Evolutionary conservation across 2,329 filamentous ascomycete genomes (phyloP), one percentile per base, ranked within the genome.

Genomic region (Byssothecium circinans): DNA sequence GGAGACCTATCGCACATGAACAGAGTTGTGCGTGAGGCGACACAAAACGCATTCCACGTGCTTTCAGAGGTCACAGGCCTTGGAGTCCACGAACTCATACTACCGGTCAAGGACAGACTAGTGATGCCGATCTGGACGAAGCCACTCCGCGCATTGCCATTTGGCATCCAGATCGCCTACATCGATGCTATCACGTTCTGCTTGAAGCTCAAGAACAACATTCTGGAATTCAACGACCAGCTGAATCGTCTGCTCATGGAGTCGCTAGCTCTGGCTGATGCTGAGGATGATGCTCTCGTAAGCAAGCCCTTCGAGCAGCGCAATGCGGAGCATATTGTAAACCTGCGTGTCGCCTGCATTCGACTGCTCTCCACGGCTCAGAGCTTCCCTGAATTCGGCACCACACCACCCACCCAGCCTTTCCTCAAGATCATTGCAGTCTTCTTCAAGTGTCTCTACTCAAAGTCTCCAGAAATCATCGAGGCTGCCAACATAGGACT

Each of bases 131-230:
- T 99, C 39, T 99, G 94, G 75, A 89, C 89, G 57, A 99, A 99
- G 69, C 94, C 94, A 12, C 74, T 99, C 17, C 83, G 94, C 52
- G 95, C 94, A 0, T 76, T 99, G 52, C 94, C 94, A 0, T 99
- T 99, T 65, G 81, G 89, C 4, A 92, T 90, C 2, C 95, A 99
- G 74, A 99, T 99, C 58, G 95, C 94, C 3, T 97, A 95, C 65
- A 96, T 99, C 58, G 95, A 99, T 68, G 94, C 94, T 1, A 91
- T 99, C 65, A 96, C 90, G 0, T 99, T 95, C 71, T 95, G 95
- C 65, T 82, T 99, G 75, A 86, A 87, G 47, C 79, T 99, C 40
- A 92, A 95, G 68, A 85, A 87, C 40, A 88, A 94, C 56, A 92
- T 96, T 62, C 84, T 99, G 20, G 84, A 86, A 7, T 96, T 97